phyloP scores from a whole-genome alignment of 352 stramenopile genomes.

The Pythium phragmitis region DNA sequence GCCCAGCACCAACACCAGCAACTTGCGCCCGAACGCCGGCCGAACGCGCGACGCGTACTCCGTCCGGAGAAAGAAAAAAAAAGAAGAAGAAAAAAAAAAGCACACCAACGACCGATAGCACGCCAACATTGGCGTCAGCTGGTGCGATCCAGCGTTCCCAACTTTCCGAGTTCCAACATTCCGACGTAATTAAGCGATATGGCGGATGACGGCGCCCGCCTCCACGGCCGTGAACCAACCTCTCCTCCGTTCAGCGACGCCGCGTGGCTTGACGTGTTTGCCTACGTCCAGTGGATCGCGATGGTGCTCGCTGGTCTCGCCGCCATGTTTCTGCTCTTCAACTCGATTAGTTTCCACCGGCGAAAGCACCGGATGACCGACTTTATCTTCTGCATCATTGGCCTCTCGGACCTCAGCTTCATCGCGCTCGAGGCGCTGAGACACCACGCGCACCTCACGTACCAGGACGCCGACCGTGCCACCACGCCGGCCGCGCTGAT shows the following conservation, averaged over 20 bases:
- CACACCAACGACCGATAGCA: neutral
- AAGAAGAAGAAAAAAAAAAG: neutral
- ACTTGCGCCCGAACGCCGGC: neutral
- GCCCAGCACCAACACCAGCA: neutral
- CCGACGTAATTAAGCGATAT: neutral
- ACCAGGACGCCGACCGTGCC: constrained; percentile 40
- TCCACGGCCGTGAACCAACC: neutral
- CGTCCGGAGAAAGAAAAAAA: neutral
- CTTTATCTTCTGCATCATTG: constrained; percentile 67
- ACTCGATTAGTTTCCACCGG: constrained; percentile 56
- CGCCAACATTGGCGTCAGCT: constrained; percentile 1
- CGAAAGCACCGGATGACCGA: constrained; percentile 69
- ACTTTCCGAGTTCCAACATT: neutral
- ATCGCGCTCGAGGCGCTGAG: constrained; percentile 46
- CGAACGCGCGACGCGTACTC: neutral
- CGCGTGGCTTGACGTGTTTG: constrained; percentile 41
- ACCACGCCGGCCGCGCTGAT: constrained; percentile 18
- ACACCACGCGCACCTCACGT: constrained; percentile 42
- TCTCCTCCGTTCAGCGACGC: neutral
- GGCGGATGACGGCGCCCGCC: neutral
- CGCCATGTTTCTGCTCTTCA: constrained; percentile 58
- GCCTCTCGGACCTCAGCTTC: constrained; percentile 56
- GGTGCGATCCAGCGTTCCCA: neutral
- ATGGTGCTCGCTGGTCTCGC: constrained; percentile 36
- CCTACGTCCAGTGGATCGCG: constrained; percentile 49